These are phyloP conservation scores for Arthrobotrys entomopaga DNA, from an alignment of 2,329 filamentous ascomycete species.

Conservation along the genomic window DNA sequence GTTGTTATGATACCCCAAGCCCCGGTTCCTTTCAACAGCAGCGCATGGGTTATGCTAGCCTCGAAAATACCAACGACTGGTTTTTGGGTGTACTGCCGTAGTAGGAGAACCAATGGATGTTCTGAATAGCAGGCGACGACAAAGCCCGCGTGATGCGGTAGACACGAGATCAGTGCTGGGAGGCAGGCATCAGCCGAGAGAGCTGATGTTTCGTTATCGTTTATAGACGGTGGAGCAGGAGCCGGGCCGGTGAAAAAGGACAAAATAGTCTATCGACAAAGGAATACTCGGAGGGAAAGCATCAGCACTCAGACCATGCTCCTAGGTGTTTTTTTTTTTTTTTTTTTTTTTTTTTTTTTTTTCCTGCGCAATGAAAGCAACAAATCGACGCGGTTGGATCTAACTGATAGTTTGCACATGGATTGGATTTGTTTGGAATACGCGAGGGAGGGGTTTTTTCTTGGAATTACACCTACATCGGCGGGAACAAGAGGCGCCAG, in stretches of 20 bases:
- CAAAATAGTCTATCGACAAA: conserved; percentile 46
- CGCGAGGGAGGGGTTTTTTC: conserved; percentile 18
- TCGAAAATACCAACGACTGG: conserved; percentile 87
- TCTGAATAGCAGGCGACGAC: conserved; percentile 89
- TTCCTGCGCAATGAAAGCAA: neutral
- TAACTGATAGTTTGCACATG: conserved; percentile 40
- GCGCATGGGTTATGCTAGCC: conserved; percentile 74
- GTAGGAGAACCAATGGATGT: conserved; percentile 76
- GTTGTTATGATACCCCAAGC: conserved; percentile 89
- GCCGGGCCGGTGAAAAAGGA: conserved; percentile 58
- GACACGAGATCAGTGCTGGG: conserved; percentile 53
- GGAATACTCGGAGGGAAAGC: conserved; percentile 21
- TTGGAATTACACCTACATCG: conserved; percentile 61
- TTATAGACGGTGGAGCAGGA: conserved; percentile 56
- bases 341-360: too few species aligned
- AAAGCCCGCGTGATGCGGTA: conserved; percentile 72
- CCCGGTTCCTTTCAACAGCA: conserved; percentile 66
- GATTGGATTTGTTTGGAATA: conserved; percentile 14
- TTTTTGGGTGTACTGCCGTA: conserved; percentile 64
- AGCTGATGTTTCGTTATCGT: conserved; percentile 53
- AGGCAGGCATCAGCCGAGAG: conserved; percentile 55
- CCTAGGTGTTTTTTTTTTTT: too few species aligned
- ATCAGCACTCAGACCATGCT: conserved; percentile 25
- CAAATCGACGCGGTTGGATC: conserved; percentile 6
- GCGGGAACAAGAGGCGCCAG: conserved; percentile 64